phyloP scores from a whole-genome alignment of 2,329 filamentous ascomycete species.

The Raffaelea arxii region DNA sequence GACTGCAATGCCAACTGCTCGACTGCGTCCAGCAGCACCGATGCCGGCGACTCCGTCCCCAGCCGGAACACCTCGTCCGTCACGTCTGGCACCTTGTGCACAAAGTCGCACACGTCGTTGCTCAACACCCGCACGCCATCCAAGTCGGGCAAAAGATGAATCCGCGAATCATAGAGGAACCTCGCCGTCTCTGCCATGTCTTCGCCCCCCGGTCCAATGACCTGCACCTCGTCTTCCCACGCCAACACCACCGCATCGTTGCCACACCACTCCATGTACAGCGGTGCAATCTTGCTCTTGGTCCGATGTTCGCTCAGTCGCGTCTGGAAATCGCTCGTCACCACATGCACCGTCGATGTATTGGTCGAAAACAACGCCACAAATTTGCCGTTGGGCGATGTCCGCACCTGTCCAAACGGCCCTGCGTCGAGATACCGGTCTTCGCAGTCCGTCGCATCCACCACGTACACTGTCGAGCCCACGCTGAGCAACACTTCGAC shows the following conservation, averaged over 20 bases:
- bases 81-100: constrained; percentile 85
- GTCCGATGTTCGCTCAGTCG: constrained; percentile 88
- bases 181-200: constrained; percentile 63
- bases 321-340: constrained; percentile 90
- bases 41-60: constrained; percentile 78
- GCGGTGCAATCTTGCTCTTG: constrained; percentile 71
- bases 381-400: constrained; percentile 84
- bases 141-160: constrained; percentile 74
- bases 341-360: constrained; percentile 80
- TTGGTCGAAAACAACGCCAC: constrained; percentile 81
- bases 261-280: constrained; percentile 91
- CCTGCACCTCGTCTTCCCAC: constrained; percentile 95
- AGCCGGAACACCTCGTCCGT: constrained; percentile 84
- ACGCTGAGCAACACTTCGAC: constrained; percentile 89
- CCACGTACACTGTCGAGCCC: constrained; percentile 70
- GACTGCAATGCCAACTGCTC: constrained; percentile 87
- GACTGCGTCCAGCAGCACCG: constrained; percentile 87
- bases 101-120: constrained; percentile 90
- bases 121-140: constrained; percentile 88
- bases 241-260: constrained; percentile 88
- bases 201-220: constrained; percentile 80
- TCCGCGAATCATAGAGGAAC: constrained; percentile 83
- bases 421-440: constrained; percentile 86
- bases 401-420: constrained; percentile 80
- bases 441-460: constrained; percentile 83